Evolutionary conservation across 2,329 filamentous ascomycete genomes (phyloP).

Genomic region (Chaetoscypha palmicola): DNA sequence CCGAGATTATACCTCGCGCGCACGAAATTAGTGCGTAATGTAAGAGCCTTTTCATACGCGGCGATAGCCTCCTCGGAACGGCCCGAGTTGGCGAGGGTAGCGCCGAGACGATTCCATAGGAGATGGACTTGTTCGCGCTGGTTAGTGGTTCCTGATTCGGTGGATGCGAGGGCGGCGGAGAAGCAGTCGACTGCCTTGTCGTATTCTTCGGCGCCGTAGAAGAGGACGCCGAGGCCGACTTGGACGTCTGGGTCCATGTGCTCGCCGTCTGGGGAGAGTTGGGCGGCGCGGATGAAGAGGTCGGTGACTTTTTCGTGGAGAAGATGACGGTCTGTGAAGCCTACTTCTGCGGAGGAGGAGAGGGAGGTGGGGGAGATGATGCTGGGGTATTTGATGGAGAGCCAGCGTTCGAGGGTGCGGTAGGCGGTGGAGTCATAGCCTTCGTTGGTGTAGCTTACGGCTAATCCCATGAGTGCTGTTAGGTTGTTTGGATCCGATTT

Average conservation of each 20-base stretch:
- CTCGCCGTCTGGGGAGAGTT: constrained; percentile 82
- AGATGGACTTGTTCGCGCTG: constrained; percentile 82
- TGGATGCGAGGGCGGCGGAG: constrained; percentile 78
- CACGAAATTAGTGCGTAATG: constrained; percentile 90
- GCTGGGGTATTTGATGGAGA: constrained; percentile 87
- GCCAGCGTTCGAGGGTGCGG: constrained; percentile 91
- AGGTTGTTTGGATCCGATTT: constrained; percentile 83
- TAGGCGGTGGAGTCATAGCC: constrained; percentile 97
- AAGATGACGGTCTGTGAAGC: constrained; percentile 86
- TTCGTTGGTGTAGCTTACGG: constrained; percentile 97
- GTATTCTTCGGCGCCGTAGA: constrained; percentile 97
- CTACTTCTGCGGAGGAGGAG: constrained; percentile 72
- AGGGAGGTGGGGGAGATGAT: constrained; percentile 64
- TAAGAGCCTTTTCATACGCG: constrained; percentile 88
- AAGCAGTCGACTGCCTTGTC: constrained; percentile 99
- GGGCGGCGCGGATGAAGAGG: constrained; percentile 86
- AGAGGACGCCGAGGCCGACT: constrained; percentile 90
- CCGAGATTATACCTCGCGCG: constrained; percentile 94
- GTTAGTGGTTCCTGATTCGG: constrained; percentile 77
- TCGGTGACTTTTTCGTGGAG: constrained; percentile 86
- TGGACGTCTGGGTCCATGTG: constrained; percentile 99
- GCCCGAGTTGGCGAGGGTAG: constrained; percentile 90
- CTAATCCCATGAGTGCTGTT: constrained; percentile 86
- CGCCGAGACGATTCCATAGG: constrained; percentile 94
- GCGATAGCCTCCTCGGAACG: constrained; percentile 93